Conservation (phyloP, 306 rosid genomes). For the Fragaria iinumae region DNA sequence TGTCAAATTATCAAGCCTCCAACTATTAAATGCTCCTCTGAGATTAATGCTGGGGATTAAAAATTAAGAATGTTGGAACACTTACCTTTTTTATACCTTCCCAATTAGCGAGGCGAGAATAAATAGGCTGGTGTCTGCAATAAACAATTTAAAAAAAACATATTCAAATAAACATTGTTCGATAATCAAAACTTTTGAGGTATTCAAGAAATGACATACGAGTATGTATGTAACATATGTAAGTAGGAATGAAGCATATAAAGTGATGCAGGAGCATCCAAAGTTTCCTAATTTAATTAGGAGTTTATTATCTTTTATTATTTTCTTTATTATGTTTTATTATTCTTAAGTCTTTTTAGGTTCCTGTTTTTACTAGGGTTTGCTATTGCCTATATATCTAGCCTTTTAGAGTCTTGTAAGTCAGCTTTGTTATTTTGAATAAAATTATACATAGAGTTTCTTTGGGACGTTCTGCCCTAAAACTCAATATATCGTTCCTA, state of each 20-base stretch:
- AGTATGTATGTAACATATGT: not conserved
- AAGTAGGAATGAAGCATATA: not conserved
- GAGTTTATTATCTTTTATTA: too few species aligned
- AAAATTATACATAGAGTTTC: too few species aligned
- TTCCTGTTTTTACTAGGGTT: too few species aligned
- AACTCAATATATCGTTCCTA: too few species aligned
- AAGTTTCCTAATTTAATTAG: too few species aligned
- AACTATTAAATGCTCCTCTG: not conserved
- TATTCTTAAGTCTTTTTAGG: too few species aligned
- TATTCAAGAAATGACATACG: not conserved
- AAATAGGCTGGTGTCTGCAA: conserved; percentile 85
- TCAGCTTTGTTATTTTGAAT: too few species aligned
- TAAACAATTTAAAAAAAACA: conserved; percentile 22
- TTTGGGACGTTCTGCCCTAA: too few species aligned
- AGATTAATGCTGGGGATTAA: not conserved
- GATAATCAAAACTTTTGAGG: not conserved
- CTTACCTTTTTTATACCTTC: conserved; percentile 83
- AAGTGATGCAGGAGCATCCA: not conserved
- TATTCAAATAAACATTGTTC: conserved; percentile 16
- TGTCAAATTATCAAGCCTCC: not conserved
- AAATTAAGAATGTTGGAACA: not conserved
- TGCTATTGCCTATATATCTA: too few species aligned
- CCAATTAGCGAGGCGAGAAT: conserved; percentile 91
- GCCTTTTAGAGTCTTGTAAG: too few species aligned
- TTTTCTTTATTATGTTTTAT: too few species aligned